Base-by-base conservation (phyloP, 768 basidiomycete genomes). In the Kwoniella europaea region DNA sequence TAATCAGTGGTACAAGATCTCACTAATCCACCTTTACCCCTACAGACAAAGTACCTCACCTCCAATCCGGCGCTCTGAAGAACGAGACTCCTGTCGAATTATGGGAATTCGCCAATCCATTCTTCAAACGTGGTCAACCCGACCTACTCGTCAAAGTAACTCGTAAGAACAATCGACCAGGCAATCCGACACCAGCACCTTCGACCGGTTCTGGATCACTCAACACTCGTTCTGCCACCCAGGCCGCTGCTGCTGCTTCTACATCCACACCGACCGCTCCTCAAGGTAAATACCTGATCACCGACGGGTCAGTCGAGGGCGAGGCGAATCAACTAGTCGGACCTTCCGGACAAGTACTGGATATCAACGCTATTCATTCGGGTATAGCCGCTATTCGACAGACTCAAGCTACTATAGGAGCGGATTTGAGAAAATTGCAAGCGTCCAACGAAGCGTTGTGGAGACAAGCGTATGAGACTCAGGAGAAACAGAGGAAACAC, bases 1-100 rank as follows among this genome's bases (percentile, higher is more conserved):
- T 42, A 20, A 4, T 29, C 4, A 27, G 0, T 16, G 16, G 12
- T n/a, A 12, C 15, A 29, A 10, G 13, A 10, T 3, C 10, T 9
- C 6, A 24, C 43, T 71, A 18, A 15, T 1, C 44, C 9, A 15
- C 2, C 46, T 68, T 20, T 42, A 27, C n/a, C 16, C 24, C 54
- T 35, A 10, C 65, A 83, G 82, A 83, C 70, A 83, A 83, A 69
- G 82, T 98, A 58, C 95, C 94, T 0, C 94, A 98, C 81, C 89
- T 98, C 20, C 94, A 96, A 79, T 92, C 96, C 83, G 94, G 95
- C 57, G 94, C 93, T 29, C 87, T 98, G 72, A 91, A 90, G 80
- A 88, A 89, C 82, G 92, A 94, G 68, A 86, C 88, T 64, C 91
- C 70, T 24, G 69, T 71, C 24, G 83, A 83, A 63, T 68, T 82